Base-by-base conservation (phyloP, 176 grass and related monocot species). In the Juncus inflexus region DNA sequence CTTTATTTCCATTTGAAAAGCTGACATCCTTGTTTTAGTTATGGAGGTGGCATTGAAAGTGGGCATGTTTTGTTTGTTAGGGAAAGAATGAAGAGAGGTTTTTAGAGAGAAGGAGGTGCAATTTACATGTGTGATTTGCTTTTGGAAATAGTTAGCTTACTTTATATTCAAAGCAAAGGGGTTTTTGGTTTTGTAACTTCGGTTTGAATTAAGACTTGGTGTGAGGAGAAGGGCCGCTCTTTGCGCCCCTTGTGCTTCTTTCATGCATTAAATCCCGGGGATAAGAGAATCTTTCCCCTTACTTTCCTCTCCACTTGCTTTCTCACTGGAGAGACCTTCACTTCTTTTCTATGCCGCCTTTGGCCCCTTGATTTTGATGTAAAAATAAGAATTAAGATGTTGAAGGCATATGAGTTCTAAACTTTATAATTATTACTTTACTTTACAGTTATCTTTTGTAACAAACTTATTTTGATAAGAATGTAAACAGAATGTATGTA, bases 131-230 rank as follows among this genome's bases (percentile, higher is more conserved):
- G 40, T 51, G 16, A 49, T 74, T 63, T 63, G 71, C 45, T 74
- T 74, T 38, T 13, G 51, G 50, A 67, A 64, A 67, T 77, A 64
- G 71, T 40, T 74, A 74, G 61, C 75, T 84, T 88, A 66, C 72
- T 81, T 81, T 74, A 69, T 74, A 37, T 79, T 61, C 66, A 82
- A 90, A 82, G 83, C 90, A 82, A 90, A 55, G 63, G 42, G 71
- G 50, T 67, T 54, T 74, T 12, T 63, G 52, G n/a, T 52, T 61
- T 74, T 39, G 15, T 50, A 51, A 40, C 49, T 80, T 69, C 6
- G 51, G 47, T 62, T 69, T 74, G 50, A 37, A 55, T 66, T 28
- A 70, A 58, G 68, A 66, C 67, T 70, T 79, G 51, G 77, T 62
- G 77, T 64, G 77, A 65, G 67, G 67, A 65, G 77, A 73, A 73